phyloP scores from a whole-genome alignment of 75 land plant species.

The Adiantum capillusveneris region DNA sequence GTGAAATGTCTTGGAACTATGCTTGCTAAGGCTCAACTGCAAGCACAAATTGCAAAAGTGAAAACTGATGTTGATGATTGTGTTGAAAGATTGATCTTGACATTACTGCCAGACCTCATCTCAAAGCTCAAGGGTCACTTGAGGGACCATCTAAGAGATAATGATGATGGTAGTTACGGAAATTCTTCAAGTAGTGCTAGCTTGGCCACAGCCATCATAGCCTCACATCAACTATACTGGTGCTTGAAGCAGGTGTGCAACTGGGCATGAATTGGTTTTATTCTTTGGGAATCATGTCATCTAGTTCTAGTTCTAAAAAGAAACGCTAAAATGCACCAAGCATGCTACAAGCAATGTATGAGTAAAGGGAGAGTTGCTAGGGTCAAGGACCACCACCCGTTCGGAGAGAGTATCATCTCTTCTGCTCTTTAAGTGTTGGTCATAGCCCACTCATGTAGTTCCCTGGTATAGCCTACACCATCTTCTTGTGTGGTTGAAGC shows the following conservation, averaged over 20 bases:
- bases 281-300: too few relatives aligned
- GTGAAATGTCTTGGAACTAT: conserved; percentile 13
- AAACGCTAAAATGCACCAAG: too few relatives aligned
- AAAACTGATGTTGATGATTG: not conserved
- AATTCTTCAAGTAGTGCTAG: conserved; percentile 39
- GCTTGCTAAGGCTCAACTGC: not conserved
- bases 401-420: too few relatives aligned
- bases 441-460: too few relatives aligned
- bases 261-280: too few relatives aligned
- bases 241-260: conserved; percentile 51
- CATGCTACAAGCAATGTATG: too few relatives aligned
- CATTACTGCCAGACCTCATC: conserved; percentile 34
- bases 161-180: conserved; percentile 17
- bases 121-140: conserved; percentile 44
- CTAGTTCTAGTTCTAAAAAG: too few relatives aligned
- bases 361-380: too few relatives aligned
- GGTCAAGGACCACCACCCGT: too few relatives aligned
- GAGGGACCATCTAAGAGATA: conserved; percentile 41
- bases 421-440: too few relatives aligned
- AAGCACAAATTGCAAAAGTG: conserved; percentile 6
- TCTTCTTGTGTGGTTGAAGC: too few relatives aligned
- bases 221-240: conserved; percentile 73
- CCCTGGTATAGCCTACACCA: too few relatives aligned
- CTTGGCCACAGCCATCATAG: conserved; percentile 46
- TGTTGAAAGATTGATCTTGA: conserved; percentile 24